Percentiles rank a stretch among this genome's conserved stretches.
Evolutionary conservation across 345 rosid genomes (phyloP).

Genomic region (Arabidopsis arenosa): DNA sequence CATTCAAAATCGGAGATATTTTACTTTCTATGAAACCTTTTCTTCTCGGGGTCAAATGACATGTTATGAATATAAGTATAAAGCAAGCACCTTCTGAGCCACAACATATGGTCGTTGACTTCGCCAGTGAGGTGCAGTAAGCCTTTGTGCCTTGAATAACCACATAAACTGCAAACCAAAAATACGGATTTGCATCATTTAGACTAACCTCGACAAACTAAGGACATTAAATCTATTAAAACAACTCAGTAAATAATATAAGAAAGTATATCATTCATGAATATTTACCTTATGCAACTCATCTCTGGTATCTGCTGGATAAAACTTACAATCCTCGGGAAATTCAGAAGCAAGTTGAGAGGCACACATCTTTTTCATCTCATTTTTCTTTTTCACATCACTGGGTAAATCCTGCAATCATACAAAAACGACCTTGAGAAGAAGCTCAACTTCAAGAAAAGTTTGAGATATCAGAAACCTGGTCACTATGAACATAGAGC

Average conservation of each 20-base stretch:
- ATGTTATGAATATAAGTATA: constrained; percentile 2
- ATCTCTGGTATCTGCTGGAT: constrained; percentile 84
- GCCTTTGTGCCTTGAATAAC: constrained; percentile 88
- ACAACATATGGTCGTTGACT: constrained; percentile 79
- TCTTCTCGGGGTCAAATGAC: not conserved
- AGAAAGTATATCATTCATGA: not conserved
- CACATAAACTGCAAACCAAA: constrained; percentile 70
- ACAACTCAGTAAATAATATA: not conserved
- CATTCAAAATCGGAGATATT: not conserved
- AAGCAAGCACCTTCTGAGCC: constrained; percentile 67
- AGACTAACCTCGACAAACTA: not conserved
- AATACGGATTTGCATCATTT: constrained; percentile 23
- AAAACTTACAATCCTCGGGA: constrained; percentile 88
- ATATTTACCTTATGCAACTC: constrained; percentile 86
- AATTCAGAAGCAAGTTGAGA: constrained; percentile 74
- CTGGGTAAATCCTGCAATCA: constrained; percentile 70
- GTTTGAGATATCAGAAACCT: not conserved
- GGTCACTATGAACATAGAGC: constrained; percentile 7
- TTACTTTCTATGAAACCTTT: not conserved
- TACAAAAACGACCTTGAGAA: constrained; percentile 20
- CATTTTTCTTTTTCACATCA: constrained; percentile 68
- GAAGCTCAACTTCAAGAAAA: constrained; percentile 24
- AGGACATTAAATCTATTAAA: constrained; percentile 12
- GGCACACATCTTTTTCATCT: constrained; percentile 68
- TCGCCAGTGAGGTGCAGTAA: constrained; percentile 86